phyloP scores from a whole-genome alignment of 2,329 filamentous ascomycete species.

The Penicillium brevicompactum region DNA sequence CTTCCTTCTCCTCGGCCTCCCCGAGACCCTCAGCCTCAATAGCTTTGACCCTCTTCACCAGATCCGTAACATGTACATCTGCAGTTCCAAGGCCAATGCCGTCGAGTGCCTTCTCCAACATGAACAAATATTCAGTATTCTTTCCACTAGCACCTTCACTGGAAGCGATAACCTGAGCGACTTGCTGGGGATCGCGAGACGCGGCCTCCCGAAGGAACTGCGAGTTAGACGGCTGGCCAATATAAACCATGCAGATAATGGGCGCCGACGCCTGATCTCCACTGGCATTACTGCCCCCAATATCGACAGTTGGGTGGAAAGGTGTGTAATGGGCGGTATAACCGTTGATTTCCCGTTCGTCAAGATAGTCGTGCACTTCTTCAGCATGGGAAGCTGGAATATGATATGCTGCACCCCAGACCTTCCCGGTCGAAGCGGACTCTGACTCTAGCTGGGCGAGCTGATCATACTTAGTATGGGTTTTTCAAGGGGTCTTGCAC shows the following conservation, averaged over 20 bases:
- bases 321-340: slow-evolving; percentile 91
- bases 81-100: slow-evolving; percentile 73
- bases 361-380: slow-evolving; percentile 85
- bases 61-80: slow-evolving; percentile 81
- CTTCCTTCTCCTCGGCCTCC: slow-evolving; percentile 35
- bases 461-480: slow-evolving; percentile 18
- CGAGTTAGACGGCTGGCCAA: slow-evolving; percentile 88
- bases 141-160: slow-evolving; percentile 82
- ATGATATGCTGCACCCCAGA: slow-evolving; percentile 94
- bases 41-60: slow-evolving; percentile 70
- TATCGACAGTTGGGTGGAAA: slow-evolving; percentile 57
- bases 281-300: background rate
- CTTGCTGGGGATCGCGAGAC: slow-evolving; percentile 70
- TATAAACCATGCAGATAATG: slow-evolving; percentile 76
- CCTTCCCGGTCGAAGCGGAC: slow-evolving; percentile 48
- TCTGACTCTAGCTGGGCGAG: slow-evolving; percentile 36
- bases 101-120: slow-evolving; percentile 73
- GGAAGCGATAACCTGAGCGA: slow-evolving; percentile 78
- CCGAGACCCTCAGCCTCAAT: slow-evolving; percentile 53
- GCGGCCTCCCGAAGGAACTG: slow-evolving; percentile 69
- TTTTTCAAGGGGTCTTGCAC: background rate
- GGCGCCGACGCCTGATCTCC: slow-evolving; percentile 22
- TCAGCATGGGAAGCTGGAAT: slow-evolving; percentile 71
- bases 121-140: slow-evolving; percentile 86
- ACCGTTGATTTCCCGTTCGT: slow-evolving; percentile 96